Conservation (phyloP, 176 grass and related monocot genomes). For the Oryza officinalis region DNA sequence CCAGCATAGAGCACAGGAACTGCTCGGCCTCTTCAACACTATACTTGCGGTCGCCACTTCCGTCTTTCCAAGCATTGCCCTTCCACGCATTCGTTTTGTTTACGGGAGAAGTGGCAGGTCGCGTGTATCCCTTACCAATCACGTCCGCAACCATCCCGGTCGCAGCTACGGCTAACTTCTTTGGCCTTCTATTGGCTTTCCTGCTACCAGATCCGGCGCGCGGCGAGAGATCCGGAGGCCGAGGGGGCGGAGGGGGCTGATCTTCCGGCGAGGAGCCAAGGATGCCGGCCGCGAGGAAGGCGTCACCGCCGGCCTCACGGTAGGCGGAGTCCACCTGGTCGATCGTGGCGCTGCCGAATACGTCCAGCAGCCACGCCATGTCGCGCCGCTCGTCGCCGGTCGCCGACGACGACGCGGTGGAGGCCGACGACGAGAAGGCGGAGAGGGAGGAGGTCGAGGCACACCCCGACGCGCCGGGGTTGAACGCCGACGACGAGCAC, state of each 20-base stretch:
- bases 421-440: slow-evolving; percentile 32
- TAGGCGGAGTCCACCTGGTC: slow-evolving; percentile 74
- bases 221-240: slow-evolving; percentile 40
- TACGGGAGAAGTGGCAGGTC: neutral
- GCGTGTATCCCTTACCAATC: slow-evolving; percentile 68
- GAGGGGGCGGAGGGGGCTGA: slow-evolving; percentile 22
- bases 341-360: slow-evolving; percentile 61
- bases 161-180: slow-evolving; percentile 45
- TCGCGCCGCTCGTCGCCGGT: slow-evolving; percentile 43
- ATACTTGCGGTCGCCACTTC: neutral
- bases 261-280: slow-evolving; percentile 50
- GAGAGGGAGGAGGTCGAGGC: slow-evolving; percentile 41
- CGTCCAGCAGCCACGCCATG: slow-evolving; percentile 66
- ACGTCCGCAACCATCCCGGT: slow-evolving; percentile 75
- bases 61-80: slow-evolving; percentile 1
- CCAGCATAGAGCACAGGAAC: slow-evolving; percentile 80
- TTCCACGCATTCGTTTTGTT: slow-evolving; percentile 6
- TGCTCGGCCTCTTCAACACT: slow-evolving; percentile 64
- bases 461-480: slow-evolving; percentile 17
- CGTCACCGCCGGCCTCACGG: slow-evolving; percentile 56
- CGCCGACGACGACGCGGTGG: slow-evolving; percentile 38
- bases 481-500: slow-evolving; percentile 35
- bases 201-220: slow-evolving; percentile 24
- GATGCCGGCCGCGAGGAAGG: slow-evolving; percentile 67
- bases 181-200: slow-evolving; percentile 37